Base-by-base conservation (phyloP, 2,329 filamentous ascomycete species). In the Ophiostoma sp. region DNA sequence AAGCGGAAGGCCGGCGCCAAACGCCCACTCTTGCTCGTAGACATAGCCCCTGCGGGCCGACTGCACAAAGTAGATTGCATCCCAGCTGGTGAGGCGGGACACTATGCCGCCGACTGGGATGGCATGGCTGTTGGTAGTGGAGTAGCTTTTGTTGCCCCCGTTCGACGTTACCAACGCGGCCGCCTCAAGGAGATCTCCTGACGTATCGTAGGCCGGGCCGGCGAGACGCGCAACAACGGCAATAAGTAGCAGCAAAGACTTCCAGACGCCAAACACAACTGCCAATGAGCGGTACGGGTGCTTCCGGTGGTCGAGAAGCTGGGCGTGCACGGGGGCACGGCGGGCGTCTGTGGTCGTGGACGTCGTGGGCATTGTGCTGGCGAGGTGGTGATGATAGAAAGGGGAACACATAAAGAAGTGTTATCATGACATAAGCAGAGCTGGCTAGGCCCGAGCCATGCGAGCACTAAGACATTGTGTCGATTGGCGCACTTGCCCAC, bases 21-120 rank as follows among this genome's bases (percentile, higher is more conserved):
- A 95, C 0, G 91, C 92, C 91, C 91, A 95, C 77, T 94, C 90
- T 78, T 95, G 92, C 79, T 96, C 92, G 76, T 87, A 90, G 11
- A 88, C 68, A 73, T 92, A 88, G 45, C 89, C 90, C 11, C 84
- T 81, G 58, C 81, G 81, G 4, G 90, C 85, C 62, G 81, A 76
- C 72, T 87, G 83, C 69, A 88, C 80, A 74, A 89, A 94, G 77
- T 94, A 95, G 72, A 96, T 81, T 44, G 88, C 89, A 76, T 96
- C 92, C 92, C 92, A 96, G 76, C 90, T 84, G 6, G 87, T 87
- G 69, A 95, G 79, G 60, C 86, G 86, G 45, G 82, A 78, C 14
- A 81, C 77, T 1, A 89, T 73, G 70, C 65, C 65, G 16, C 67
- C 67, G 78, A 63, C 52, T 2, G 66, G 60, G 44, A 70, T 62